These are phyloP conservation scores for Scheffersomyces titani DNA, from an alignment of 1,139 yeast genomes.

Conservation along the genomic window DNA sequence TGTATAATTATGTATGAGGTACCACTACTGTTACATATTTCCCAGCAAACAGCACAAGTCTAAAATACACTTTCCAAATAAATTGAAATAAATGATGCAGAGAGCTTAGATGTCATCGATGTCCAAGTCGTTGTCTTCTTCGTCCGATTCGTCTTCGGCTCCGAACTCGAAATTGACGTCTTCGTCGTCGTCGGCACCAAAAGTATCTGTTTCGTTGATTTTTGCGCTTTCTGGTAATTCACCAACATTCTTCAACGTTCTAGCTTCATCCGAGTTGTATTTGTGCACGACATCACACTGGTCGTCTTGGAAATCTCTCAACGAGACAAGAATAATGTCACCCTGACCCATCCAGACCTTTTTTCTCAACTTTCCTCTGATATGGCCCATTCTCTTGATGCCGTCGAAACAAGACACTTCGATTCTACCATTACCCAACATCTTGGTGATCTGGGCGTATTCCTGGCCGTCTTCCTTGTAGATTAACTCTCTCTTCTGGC, in stretches of 20 bases:
- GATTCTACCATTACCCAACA: slow-evolving; percentile 97
- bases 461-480: slow-evolving; percentile 97
- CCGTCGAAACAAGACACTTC: slow-evolving; percentile 97
- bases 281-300: slow-evolving; percentile 98
- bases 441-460: slow-evolving; percentile 96
- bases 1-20: neutral
- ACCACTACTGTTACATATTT: neutral
- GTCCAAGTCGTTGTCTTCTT: slow-evolving; percentile 68
- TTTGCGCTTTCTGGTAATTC: slow-evolving; percentile 96
- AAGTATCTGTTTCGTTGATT: slow-evolving; percentile 96
- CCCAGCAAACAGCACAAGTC: neutral
- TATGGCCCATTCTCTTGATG: slow-evolving; percentile 90
- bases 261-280: slow-evolving; percentile 96
- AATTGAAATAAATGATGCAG: neutral
- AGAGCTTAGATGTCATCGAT: slow-evolving; percentile 72
- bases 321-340: slow-evolving; percentile 91
- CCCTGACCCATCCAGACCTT: slow-evolving; percentile 99
- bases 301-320: slow-evolving; percentile 98
- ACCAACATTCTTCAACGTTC: slow-evolving; percentile 93
- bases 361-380: slow-evolving; percentile 98
- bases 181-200: slow-evolving; percentile 95
- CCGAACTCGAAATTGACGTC: slow-evolving; percentile 99
- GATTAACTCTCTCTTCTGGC: slow-evolving; percentile 91
- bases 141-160: slow-evolving; percentile 82
- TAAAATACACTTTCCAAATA: neutral